Evolutionary conservation across 345 rosid species (phyloP), one percentile per base, ranked within the genome.

Genomic region (Moricandia arvensis): DNA sequence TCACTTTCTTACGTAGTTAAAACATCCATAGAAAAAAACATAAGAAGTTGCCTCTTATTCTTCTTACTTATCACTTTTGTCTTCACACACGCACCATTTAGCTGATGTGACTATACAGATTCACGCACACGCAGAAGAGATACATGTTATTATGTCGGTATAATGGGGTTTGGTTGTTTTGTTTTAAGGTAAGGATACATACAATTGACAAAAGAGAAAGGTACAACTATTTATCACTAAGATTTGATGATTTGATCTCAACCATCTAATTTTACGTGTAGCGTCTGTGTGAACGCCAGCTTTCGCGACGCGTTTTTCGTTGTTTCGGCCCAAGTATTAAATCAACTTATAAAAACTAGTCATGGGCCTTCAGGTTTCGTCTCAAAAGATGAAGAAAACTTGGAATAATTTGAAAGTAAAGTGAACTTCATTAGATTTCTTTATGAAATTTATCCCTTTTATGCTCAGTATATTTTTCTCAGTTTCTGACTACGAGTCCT

Each of bases 251-350:
- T 54, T 38, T 34, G 30, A 63, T 53, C 43, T 61, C 2, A 65
- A 57, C 31, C 17, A 45, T 29, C 4, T 12, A 45, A 45, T 12
- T 26, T 74, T 59, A 51, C 62, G 10, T 49, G 60, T 68, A 51
- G 33, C 64, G 16, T 62, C 41, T 30, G 75, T 76, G 75, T 69
- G 75, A 76, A 76, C 71, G 59, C 70, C 75, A 7, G 59, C 55
- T 63, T 34, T 21, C 5, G 51, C 17, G 17, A 76, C 80, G 75
- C 80, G 75, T 63, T 2, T 21, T 21, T 21, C 24, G 24, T 21
- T n/a, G n/a, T n/a, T n/a, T n/a, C n/a, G n/a, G n/a, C n/a, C n/a
- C n/a, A n/a, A n/a, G n/a, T n/a, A n/a, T n/a, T n/a, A n/a, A n/a
- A n/a, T n/a, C n/a, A n/a, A n/a, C n/a, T n/a, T n/a, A n/a, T n/a